Base-by-base conservation (phyloP, 371 early-diverging fungal species). In the Circinella minor region DNA sequence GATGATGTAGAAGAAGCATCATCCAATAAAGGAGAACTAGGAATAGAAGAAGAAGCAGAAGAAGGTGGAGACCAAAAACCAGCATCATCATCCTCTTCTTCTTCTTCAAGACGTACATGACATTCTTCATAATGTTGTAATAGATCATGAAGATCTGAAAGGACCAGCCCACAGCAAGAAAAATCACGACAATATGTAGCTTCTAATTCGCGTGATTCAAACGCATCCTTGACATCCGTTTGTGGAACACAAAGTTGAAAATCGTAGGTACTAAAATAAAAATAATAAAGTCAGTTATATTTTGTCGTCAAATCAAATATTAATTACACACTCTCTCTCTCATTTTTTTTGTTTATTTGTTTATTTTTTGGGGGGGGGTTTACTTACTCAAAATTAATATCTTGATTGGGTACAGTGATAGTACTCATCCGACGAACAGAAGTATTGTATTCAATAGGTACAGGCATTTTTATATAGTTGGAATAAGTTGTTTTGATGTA, bases 71-170 rank as follows among this genome's bases (percentile, higher is more conserved):
- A 79, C 81, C 83, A 83, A 47, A 68, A 74, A 69, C 66, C 61
- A 17, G 67, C 69, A 59, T 72, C 68, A 17, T 74, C 75, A 49
- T 80, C 81, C 51, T 83, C 81, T 27, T 83, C 81, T 27, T 90
- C 91, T 14, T 90, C 91, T 75, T 95, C 96, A 37, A 95, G 83
- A 54, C 90, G 91, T 61, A 95, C 96, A 76, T 97, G 98, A 73
- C 89, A 89, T 76, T 96, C 96, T 79, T 98, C 98, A 81, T 95
- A 96, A 81, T 98, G 98, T 74, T 95, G 94, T 65, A 96, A 83
- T 62, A 98, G 90, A 71, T 95, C 96, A 83, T 97, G 97, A 70
- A 98, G 87, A 78, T 94, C 93, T 55, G 87, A 85, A 63, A 98
- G 86, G 46, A 89, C 80, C 59, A 92, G 78, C 9, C 97, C 97